phyloP scores from a whole-genome alignment of 1,284 basidiomycete genomes.

The Agaricales sp. region DNA sequence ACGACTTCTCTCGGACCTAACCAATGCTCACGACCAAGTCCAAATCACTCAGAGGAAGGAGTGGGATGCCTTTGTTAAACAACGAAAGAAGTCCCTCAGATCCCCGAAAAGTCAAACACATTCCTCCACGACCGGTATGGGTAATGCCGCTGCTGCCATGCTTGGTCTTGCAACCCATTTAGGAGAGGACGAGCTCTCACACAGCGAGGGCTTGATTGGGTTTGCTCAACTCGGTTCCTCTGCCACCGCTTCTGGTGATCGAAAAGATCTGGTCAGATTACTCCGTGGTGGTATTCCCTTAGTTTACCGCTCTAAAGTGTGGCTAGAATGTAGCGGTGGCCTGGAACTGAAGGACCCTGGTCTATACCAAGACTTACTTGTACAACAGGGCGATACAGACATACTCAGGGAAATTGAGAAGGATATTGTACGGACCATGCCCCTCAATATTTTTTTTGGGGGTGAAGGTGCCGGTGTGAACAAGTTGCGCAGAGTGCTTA shows the following conservation, averaged over 20 bases:
- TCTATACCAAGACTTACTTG: constrained; percentile 77
- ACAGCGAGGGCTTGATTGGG: constrained; percentile 74
- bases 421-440: constrained; percentile 91
- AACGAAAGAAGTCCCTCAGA: constrained; percentile 36
- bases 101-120: constrained; percentile 15
- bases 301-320: constrained; percentile 79
- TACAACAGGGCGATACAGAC: constrained; percentile 40
- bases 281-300: constrained; percentile 84
- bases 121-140: constrained; percentile 17
- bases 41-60: constrained; percentile 68
- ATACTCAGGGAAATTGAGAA: constrained; percentile 87
- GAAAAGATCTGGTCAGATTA: constrained; percentile 70
- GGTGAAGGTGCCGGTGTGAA: constrained; percentile 90
- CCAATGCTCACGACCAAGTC: constrained; percentile 76
- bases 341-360: constrained; percentile 90
- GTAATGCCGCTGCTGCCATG: constrained; percentile 43
- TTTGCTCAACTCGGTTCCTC: constrained; percentile 80
- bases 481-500: constrained; percentile 83
- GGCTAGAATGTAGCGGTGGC: constrained; percentile 89
- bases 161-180: constrained; percentile 53
- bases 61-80: constrained; percentile 85
- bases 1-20: constrained; percentile 70
- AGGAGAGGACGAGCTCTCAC: constrained; percentile 60
- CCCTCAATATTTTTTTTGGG: constrained; percentile 93
- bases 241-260: constrained; percentile 58